These are phyloP conservation scores for Clavulina sp. DNA, from an alignment of 768 basidiomycete genomes.

Conservation along the genomic window DNA sequence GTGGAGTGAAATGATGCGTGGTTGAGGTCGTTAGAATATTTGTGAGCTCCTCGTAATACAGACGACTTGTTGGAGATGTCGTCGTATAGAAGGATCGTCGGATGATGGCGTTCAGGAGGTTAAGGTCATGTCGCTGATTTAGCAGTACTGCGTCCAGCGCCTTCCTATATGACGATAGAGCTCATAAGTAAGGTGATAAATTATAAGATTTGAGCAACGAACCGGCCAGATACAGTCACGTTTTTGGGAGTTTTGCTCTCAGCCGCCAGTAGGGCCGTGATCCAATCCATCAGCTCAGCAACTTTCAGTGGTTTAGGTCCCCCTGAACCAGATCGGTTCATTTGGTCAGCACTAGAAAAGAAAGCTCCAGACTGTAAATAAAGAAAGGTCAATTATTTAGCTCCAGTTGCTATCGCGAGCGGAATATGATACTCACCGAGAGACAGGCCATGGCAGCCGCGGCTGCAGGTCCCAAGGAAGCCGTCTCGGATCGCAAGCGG, in stretches of 20 bases:
- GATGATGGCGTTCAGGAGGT: conserved; percentile 46
- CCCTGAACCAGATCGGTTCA: conserved; percentile 9
- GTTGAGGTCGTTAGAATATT: conserved; percentile 43
- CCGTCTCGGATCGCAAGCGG: conserved; percentile 51
- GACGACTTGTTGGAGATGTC: conserved; percentile 36
- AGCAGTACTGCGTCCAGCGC: conserved; percentile 52
- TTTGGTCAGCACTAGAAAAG: conserved; percentile 45
- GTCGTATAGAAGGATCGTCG: conserved; percentile 48
- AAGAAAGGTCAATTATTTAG: conserved; percentile 3
- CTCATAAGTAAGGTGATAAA: neutral
- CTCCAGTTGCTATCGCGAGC: neutral
- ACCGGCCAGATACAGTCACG: conserved; percentile 47
- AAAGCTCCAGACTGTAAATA: conserved; percentile 56
- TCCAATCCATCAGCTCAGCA: conserved; percentile 38
- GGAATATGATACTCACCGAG: conserved; percentile 40
- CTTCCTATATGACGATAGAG: conserved; percentile 45
- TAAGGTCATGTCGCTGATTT: conserved; percentile 35
- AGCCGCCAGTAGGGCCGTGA: conserved; percentile 52
- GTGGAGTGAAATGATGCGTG: conserved; percentile 46
- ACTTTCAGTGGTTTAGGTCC: conserved; percentile 34
- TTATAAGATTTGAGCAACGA: conserved; percentile 16
- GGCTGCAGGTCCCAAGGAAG: conserved; percentile 58
- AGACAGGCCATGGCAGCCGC: conserved; percentile 77
- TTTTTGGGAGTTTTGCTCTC: conserved; percentile 29
- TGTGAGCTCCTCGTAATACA: conserved; percentile 63